A percentile compares a stretch with the other conserved stretches of the same genome.
Evolutionary conservation across 176 grass and related monocot species (phyloP).

Genomic region (Melocanna baccifera): DNA sequence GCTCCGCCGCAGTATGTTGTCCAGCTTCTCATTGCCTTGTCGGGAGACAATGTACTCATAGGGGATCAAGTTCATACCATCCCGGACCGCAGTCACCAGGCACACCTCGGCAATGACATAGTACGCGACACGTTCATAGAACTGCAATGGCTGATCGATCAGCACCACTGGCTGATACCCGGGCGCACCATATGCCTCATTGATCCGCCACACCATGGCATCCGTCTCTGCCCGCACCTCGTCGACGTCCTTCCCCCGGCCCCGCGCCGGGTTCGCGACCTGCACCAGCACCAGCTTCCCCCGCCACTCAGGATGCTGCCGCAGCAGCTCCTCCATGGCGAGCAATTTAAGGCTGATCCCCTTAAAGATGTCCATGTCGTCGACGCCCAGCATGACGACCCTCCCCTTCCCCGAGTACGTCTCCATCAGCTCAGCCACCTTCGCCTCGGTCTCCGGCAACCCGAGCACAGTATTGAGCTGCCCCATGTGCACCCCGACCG

Average conservation of each 20-base stretch:
- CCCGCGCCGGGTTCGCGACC: constrained; percentile 80
- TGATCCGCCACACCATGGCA: constrained; percentile 64
- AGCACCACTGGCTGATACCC: constrained; percentile 77
- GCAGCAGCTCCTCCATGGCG: constrained; percentile 81
- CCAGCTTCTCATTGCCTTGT: constrained; percentile 61
- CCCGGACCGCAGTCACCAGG: constrained; percentile 81
- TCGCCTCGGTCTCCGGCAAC: constrained; percentile 56
- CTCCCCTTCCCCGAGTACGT: constrained; percentile 59
- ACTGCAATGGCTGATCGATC: constrained; percentile 73
- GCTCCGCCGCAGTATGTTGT: constrained; percentile 47
- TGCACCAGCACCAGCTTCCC: constrained; percentile 85
- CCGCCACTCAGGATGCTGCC: constrained; percentile 74
- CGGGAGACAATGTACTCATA: constrained; percentile 84
- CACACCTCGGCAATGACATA: constrained; percentile 82
- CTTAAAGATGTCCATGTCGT: constrained; percentile 99
- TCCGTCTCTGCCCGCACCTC: constrained; percentile 75
- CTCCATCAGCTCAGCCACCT: constrained; percentile 59
- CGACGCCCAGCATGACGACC: constrained; percentile 83
- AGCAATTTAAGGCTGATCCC: constrained; percentile 91
- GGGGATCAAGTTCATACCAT: constrained; percentile 97
- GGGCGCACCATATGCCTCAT: constrained; percentile 50
- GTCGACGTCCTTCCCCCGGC: constrained; percentile 67
- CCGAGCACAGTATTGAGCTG: constrained; percentile 66
- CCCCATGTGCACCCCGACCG: constrained; percentile 74
- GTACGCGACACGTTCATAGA: constrained; percentile 80